Percentiles rank a stretch among this genome's conserved stretches.
Conservation (phyloP, 306 rosid genomes). For the Corylus americana region DNA sequence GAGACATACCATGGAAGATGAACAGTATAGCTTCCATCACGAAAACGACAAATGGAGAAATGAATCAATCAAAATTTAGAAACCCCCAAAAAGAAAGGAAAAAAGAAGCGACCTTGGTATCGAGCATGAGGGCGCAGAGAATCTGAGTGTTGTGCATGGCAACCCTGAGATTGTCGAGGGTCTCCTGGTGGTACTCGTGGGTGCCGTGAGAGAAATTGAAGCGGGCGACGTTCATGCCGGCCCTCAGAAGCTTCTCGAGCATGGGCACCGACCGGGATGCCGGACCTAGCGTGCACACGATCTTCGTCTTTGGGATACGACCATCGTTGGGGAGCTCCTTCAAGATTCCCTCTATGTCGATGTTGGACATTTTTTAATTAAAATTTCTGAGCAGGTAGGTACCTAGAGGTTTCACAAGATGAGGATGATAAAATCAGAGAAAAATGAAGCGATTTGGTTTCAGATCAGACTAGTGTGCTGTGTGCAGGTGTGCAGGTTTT, state of each 20-base stretch:
- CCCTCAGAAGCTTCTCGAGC: conserved; percentile 78
- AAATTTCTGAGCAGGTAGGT: too few relatives aligned
- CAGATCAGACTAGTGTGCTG: neutral
- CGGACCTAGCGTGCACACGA: conserved; percentile 89
- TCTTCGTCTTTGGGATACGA: conserved; percentile 83
- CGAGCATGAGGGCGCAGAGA: conserved; percentile 92
- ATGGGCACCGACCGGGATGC: conserved; percentile 81
- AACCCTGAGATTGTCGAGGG: conserved; percentile 71
- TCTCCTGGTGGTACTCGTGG: conserved; percentile 90
- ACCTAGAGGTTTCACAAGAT: neutral
- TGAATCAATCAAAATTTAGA: neutral
- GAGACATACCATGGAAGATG: neutral
- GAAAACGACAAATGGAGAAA: neutral
- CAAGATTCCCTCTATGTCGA: conserved; percentile 78
- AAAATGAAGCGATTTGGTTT: neutral
- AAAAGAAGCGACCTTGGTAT: conserved; percentile 62
- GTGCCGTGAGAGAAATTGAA: conserved; percentile 95
- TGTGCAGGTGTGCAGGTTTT: neutral
- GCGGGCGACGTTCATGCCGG: conserved; percentile 96
- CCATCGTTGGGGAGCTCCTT: conserved; percentile 74
- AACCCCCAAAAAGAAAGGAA: neutral
- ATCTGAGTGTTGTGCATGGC: conserved; percentile 86
- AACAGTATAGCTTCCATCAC: neutral
- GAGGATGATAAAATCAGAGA: neutral
- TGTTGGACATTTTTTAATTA: conserved; percentile 54